A percentile compares a stretch with the other conserved stretches of the same genome.
Evolutionary conservation across 139 green algal species (phyloP).

Genomic region (Chlorella vulgaris): DNA sequence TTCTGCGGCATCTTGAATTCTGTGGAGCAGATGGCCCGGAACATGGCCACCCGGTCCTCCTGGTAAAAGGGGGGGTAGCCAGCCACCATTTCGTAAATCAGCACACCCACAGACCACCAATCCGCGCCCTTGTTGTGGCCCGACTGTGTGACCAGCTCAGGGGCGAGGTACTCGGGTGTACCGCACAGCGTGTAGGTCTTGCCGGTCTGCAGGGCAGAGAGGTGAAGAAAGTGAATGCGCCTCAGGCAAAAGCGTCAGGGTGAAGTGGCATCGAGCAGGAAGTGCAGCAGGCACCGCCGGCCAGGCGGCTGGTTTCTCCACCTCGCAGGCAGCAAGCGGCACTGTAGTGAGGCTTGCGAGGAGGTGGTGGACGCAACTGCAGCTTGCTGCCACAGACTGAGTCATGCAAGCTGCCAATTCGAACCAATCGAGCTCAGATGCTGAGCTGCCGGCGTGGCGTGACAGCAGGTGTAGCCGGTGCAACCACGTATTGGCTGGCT

Average conservation of each 20-base stretch:
- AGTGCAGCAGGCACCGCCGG: no score
- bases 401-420: no score
- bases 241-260: not conserved
- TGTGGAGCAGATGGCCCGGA: slow-evolving; percentile 75
- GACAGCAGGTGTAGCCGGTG: no score
- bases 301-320: no score
- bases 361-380: no score
- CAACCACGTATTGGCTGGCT: no score
- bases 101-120: slow-evolving; percentile 94
- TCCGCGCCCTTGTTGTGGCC: slow-evolving; percentile 85
- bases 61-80: slow-evolving; percentile 89
- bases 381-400: no score
- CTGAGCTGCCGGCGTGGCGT: no score
- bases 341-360: no score
- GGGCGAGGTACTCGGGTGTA: slow-evolving; percentile 95
- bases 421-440: no score
- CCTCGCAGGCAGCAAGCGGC: no score
- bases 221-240: not conserved
- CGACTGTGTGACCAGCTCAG: slow-evolving; percentile 85
- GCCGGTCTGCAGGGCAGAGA: not conserved
- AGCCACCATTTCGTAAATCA: slow-evolving; percentile 90
- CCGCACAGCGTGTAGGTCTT: slow-evolving; percentile 95
- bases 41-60: slow-evolving; percentile 86
- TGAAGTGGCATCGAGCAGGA: no score
- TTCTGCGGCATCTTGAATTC: slow-evolving; percentile 68